These are phyloP conservation scores for Helotiales sp. DNA, from an alignment of 2,329 filamentous ascomycete genomes.

Conservation along the genomic window DNA sequence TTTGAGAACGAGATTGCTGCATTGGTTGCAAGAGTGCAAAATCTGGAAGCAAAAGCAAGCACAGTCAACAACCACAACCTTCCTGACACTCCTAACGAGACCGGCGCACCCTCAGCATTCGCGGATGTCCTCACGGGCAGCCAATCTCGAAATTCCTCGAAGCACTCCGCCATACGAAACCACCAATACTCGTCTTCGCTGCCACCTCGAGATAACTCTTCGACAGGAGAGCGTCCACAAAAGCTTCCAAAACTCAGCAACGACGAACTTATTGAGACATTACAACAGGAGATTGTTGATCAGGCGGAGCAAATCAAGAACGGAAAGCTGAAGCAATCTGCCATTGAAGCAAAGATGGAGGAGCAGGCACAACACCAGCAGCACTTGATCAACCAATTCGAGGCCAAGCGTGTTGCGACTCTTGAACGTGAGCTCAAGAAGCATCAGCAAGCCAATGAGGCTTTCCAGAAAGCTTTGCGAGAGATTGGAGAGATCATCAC, in stretches of 20 bases:
- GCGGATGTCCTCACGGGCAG: constrained; percentile 48
- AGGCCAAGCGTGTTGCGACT: constrained; percentile 83
- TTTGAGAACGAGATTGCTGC: constrained; percentile 83
- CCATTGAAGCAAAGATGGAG: constrained; percentile 81
- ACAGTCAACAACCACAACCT: constrained; percentile 57
- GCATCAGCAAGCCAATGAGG: constrained; percentile 96
- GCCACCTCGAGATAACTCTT: constrained; percentile 29
- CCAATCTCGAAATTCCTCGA: constrained; percentile 36
- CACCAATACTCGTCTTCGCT: constrained; percentile 39
- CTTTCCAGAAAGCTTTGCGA: constrained; percentile 94
- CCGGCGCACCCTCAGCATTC: constrained; percentile 64
- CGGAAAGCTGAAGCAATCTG: constrained; percentile 82
- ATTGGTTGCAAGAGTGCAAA: constrained; percentile 74
- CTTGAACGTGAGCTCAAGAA: constrained; percentile 94
- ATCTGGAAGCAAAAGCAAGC: constrained; percentile 77
- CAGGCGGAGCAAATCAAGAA: constrained; percentile 92
- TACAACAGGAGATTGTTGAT: constrained; percentile 89
- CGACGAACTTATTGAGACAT: constrained; percentile 80
- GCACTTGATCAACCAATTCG: constrained; percentile 76
- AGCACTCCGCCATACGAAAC: constrained; percentile 37
- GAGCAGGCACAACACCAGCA: constrained; percentile 85
- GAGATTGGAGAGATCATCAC: constrained; percentile 98
- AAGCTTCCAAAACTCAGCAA: constrained; percentile 58
- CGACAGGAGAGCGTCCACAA: constrained; percentile 28
- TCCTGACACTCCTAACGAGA: constrained; percentile 82